These are phyloP conservation scores for Striga hermonthica DNA, from an alignment of 305 asterid genomes.

Conservation along the genomic window DNA sequence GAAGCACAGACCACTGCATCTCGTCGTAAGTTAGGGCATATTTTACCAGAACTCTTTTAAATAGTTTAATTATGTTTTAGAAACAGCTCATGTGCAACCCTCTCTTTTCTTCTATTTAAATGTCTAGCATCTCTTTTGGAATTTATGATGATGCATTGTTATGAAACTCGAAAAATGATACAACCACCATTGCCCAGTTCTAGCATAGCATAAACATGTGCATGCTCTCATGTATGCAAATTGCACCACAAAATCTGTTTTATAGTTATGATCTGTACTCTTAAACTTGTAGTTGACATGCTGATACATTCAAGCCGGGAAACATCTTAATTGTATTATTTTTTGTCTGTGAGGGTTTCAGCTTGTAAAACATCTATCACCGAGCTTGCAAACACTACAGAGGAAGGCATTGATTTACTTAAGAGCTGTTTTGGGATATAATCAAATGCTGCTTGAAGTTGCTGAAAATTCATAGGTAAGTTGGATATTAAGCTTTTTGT, in stretches of 20 bases:
- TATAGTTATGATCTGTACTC: background rate
- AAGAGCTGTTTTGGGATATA: slow-evolving; percentile 65
- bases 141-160: background rate
- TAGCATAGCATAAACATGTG: background rate
- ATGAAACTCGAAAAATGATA: background rate
- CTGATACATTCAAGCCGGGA: background rate
- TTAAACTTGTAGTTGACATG: background rate
- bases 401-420: slow-evolving; percentile 67
- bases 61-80: slow-evolving; percentile 10
- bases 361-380: slow-evolving; percentile 69
- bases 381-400: slow-evolving; percentile 59
- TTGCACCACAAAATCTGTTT: slow-evolving; percentile 1
- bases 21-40: slow-evolving; percentile 55
- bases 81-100: slow-evolving; percentile 1
- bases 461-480: slow-evolving; percentile 35
- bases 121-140: slow-evolving; percentile 5
- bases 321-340: slow-evolving; percentile 3
- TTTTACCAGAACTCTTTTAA: background rate
- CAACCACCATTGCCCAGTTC: too few relatives aligned
- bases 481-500: slow-evolving; percentile 21
- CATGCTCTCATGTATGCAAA: background rate
- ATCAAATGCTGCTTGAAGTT: slow-evolving; percentile 39
- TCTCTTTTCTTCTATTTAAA: slow-evolving; percentile 1
- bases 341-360: slow-evolving; percentile 35
- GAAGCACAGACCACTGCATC: slow-evolving; percentile 71